A percentile compares a stretch with the other conserved stretches of the same genome.
phyloP scores from a whole-genome alignment of 768 basidiomycete species.

The Artomyces pyxidatus region DNA sequence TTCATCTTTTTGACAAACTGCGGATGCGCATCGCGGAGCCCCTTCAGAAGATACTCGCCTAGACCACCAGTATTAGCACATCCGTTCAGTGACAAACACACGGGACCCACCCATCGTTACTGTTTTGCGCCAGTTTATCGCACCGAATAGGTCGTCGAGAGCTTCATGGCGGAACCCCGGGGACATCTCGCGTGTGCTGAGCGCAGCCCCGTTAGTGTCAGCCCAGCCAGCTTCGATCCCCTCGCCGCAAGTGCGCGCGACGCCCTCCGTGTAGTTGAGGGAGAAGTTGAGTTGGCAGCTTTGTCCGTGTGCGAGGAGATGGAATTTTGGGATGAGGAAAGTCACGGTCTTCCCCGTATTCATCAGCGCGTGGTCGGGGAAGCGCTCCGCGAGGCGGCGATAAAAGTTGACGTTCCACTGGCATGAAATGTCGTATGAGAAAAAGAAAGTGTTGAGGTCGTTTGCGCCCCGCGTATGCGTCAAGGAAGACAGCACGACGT shows the following conservation, averaged over 20 bases:
- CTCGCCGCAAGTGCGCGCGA: constrained; percentile 15
- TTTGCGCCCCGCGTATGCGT: not conserved
- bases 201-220: constrained; percentile 2
- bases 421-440: not conserved
- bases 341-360: not conserved
- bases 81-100: too few relatives aligned
- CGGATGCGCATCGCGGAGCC: too few relatives aligned
- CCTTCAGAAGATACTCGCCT: too few relatives aligned
- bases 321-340: constrained; percentile 2
- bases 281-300: constrained; percentile 12
- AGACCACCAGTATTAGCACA: too few relatives aligned
- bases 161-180: constrained; percentile 7
- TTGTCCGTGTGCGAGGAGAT: constrained; percentile 11
- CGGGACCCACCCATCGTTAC: not conserved
- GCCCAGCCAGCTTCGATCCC: constrained; percentile 15
- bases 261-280: constrained; percentile 3
- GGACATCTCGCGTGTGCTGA: constrained; percentile 10
- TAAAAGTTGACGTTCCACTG: not conserved
- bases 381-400: not conserved
- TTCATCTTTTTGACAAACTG: too few relatives aligned
- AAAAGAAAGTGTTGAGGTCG: not conserved
- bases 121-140: constrained; percentile 10
- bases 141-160: constrained; percentile 7
- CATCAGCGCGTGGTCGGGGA: not conserved
- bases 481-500: not conserved